These are phyloP conservation scores for Mitragyna speciosa DNA, from an alignment of 257 asterid genomes.

Conservation along the genomic window DNA sequence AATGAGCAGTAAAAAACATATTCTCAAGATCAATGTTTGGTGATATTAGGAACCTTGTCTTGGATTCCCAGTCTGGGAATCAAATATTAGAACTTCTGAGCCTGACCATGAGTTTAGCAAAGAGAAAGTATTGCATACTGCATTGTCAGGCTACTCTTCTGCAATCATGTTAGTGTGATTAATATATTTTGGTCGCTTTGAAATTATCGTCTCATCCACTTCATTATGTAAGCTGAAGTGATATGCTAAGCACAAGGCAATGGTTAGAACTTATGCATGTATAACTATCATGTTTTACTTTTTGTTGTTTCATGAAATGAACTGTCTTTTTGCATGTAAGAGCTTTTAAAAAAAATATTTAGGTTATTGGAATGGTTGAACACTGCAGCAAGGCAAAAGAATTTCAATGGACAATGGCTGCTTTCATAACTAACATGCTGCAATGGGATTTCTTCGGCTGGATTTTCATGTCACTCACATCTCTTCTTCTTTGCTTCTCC, in stretches of 20 bases:
- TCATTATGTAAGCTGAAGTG: not conserved
- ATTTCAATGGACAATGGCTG: not conserved
- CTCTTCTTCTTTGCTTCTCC: not conserved
- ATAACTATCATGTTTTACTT: no score
- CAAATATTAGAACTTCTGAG: not conserved
- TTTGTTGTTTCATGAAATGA: no score
- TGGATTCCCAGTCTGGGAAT: not conserved
- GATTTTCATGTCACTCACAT: not conserved
- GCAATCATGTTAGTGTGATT: not conserved
- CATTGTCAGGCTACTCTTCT: not conserved
- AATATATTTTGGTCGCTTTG: not conserved
- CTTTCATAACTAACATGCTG: not conserved
- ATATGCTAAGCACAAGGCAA: not conserved
- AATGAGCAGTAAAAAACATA: not conserved
- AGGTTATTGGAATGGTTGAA: not conserved
- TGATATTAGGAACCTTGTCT: not conserved
- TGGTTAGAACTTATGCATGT: not conserved
- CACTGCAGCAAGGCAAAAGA: not conserved
- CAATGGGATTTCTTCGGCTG: not conserved
- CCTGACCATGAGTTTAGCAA: not conserved
- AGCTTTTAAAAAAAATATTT: no score
- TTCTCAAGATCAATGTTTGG: not conserved
- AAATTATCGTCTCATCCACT: not conserved
- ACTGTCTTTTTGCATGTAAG: no score
- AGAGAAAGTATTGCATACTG: not conserved